phyloP scores from a whole-genome alignment of 306 rosid species.

The Amphicarpaea edgeworthii region DNA sequence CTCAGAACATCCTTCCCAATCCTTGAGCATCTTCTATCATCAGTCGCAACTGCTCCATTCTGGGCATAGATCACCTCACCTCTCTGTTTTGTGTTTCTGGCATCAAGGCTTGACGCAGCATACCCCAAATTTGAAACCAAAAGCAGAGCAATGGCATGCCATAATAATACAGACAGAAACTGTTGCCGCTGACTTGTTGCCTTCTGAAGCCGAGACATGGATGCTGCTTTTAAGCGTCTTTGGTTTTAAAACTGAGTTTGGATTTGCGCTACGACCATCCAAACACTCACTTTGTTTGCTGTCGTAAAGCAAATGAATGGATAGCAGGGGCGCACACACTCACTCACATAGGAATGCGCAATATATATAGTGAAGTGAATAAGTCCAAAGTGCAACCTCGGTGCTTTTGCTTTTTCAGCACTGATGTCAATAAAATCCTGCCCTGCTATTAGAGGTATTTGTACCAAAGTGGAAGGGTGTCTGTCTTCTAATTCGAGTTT shows the following conservation, averaged over 20 bases:
- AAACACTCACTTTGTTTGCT: too few species aligned
- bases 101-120: conserved; percentile 42
- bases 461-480: too few species aligned
- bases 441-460: too few species aligned
- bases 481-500: too few species aligned
- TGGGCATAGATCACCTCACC: conserved; percentile 56
- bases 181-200: conserved; percentile 16
- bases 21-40: conserved; percentile 71
- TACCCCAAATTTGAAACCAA: conserved; percentile 43
- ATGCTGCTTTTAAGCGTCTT: too few species aligned
- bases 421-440: too few species aligned
- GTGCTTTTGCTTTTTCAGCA: too few species aligned
- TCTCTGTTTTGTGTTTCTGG: conserved; percentile 26
- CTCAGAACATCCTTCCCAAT: conserved; percentile 64
- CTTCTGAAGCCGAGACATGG: neutral
- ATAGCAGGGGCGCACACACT: neutral
- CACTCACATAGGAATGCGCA: neutral
- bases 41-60: conserved; percentile 81
- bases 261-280: too few species aligned
- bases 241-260: too few species aligned
- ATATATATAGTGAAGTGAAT: neutral
- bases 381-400: neutral
- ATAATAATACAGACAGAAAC: conserved; percentile 2
- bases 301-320: too few species aligned
- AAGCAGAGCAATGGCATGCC: conserved; percentile 49